Evolutionary conservation across 805 yeast species (phyloP).

Genomic region (Helenozyma rhizophorensis): DNA sequence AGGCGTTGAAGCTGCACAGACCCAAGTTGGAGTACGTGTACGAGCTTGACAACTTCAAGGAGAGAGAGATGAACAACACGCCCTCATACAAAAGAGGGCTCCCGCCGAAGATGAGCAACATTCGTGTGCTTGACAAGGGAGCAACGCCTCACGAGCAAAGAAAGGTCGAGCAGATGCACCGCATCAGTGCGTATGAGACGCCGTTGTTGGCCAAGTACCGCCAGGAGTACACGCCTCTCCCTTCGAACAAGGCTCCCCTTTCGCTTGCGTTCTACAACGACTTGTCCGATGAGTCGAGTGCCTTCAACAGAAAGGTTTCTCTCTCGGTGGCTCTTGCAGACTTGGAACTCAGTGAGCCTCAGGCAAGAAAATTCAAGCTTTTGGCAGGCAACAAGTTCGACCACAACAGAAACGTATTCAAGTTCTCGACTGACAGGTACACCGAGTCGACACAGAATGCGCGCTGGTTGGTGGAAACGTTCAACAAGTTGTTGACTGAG

Average conservation of each 20-base stretch:
- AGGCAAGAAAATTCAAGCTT: conserved; percentile 71
- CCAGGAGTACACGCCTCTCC: conserved; percentile 55
- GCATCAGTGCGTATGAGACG: conserved; percentile 88
- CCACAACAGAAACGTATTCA: conserved; percentile 52
- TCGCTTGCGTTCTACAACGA: conserved; percentile 63
- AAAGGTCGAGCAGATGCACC: conserved; percentile 67
- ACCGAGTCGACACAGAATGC: conserved; percentile 85
- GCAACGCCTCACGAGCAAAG: conserved; percentile 50
- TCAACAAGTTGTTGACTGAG: conserved; percentile 58
- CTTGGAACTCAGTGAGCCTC: conserved; percentile 47
- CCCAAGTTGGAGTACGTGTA: conserved; percentile 37
- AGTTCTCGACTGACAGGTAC: conserved; percentile 60
- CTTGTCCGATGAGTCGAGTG: conserved; percentile 72
- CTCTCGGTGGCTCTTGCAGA: conserved; percentile 50
- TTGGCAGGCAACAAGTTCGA: conserved; percentile 78
- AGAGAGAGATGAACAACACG: conserved; percentile 38
- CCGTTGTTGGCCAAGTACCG: conserved; percentile 78
- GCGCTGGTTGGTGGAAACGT: conserved; percentile 59
- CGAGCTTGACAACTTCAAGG: conserved; percentile 41
- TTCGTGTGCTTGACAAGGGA: conserved; percentile 32
- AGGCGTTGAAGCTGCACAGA: conserved; percentile 23
- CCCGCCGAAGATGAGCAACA: conserved; percentile 35
- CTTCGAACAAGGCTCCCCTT: conserved; percentile 46
- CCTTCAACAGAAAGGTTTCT: conserved; percentile 60
- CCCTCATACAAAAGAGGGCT: conserved; percentile 32